A percentile compares a stretch with the other conserved stretches of the same genome.
These are phyloP conservation scores for Microcyclospora tardicrescens DNA, from an alignment of 2,329 filamentous ascomycete species.

Conservation along the genomic window DNA sequence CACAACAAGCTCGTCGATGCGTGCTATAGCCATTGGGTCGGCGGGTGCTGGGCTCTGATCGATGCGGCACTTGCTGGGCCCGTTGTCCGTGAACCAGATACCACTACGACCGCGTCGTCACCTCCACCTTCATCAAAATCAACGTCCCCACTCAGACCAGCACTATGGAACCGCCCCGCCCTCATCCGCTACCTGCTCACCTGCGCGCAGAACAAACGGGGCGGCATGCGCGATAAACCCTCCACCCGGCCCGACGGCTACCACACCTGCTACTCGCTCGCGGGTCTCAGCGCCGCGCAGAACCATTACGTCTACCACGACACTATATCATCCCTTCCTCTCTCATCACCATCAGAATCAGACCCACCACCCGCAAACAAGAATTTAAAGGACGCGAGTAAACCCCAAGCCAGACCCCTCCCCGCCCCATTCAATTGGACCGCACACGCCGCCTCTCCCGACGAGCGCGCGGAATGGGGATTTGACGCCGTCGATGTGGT, in stretches of 20 bases:
- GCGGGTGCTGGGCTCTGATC: slow-evolving; percentile 83
- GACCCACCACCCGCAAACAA: slow-evolving; percentile 1
- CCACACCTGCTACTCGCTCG: slow-evolving; percentile 83
- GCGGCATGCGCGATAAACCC: slow-evolving; percentile 87
- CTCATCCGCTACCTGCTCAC: slow-evolving; percentile 78
- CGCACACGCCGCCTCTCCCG: slow-evolving; percentile 32
- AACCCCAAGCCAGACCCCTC: slow-evolving; percentile 15
- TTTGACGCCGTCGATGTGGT: slow-evolving; percentile 62
- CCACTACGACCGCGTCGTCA: not conserved
- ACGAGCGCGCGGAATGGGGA: slow-evolving; percentile 41
- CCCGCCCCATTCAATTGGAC: slow-evolving; percentile 32
- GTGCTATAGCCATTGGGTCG: slow-evolving; percentile 97
- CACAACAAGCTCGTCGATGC: slow-evolving; percentile 98
- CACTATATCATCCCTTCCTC: no score
- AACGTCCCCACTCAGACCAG: slow-evolving; percentile 12
- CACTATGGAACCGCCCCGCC: slow-evolving; percentile 68
- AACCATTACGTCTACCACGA: slow-evolving; percentile 42
- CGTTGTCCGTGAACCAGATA: slow-evolving; percentile 18
- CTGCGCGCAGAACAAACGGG: slow-evolving; percentile 65
- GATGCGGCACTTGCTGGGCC: slow-evolving; percentile 58
- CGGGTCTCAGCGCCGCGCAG: slow-evolving; percentile 72
- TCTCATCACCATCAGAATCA: slow-evolving; percentile 3
- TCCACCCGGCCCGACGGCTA: slow-evolving; percentile 82
- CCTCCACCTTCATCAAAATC: not conserved
- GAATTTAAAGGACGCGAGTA: slow-evolving; percentile 4